These are phyloP conservation scores for Botrytis paeoniae DNA, from an alignment of 2,329 filamentous ascomycete species.

Conservation along the genomic window DNA sequence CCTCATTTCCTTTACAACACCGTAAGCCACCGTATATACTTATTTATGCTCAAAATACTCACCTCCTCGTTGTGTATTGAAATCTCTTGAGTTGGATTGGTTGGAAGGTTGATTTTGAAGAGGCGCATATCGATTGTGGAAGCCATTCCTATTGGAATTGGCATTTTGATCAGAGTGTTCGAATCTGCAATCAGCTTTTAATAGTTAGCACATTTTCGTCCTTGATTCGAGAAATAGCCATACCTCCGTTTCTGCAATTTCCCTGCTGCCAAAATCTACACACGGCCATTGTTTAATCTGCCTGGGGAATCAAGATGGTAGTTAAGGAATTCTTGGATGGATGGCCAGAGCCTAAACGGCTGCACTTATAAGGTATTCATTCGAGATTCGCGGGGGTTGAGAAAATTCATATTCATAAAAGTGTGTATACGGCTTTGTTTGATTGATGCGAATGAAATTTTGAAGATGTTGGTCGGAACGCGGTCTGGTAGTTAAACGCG, in stretches of 20 bases:
- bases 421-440: conserved; percentile 1
- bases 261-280: conserved; percentile 66
- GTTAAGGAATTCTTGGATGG: neutral
- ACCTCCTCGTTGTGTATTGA: conserved; percentile 28
- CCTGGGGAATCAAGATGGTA: neutral
- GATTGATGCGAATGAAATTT: neutral
- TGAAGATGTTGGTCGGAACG: conserved; percentile 9
- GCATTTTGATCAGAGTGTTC: conserved; percentile 48
- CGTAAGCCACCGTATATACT: conserved; percentile 4
- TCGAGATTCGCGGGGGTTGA: neutral
- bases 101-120: conserved; percentile 24
- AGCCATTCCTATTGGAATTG: conserved; percentile 31
- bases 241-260: conserved; percentile 52
- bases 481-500: neutral
- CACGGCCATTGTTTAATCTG: conserved; percentile 2
- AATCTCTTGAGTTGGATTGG: conserved; percentile 24
- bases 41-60: conserved; percentile 1
- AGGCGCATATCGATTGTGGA: conserved; percentile 39
- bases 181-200: conserved; percentile 55
- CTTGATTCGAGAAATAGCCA: neutral
- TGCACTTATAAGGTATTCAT: conserved; percentile 11
- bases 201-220: conserved; percentile 17
- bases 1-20: conserved; percentile 5
- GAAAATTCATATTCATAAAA: neutral
- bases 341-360: conserved; percentile 7